These are phyloP conservation scores for Takakia lepidozioides DNA, from an alignment of 225 moss, liverwort and hornwort genomes.

Conservation along the genomic window DNA sequence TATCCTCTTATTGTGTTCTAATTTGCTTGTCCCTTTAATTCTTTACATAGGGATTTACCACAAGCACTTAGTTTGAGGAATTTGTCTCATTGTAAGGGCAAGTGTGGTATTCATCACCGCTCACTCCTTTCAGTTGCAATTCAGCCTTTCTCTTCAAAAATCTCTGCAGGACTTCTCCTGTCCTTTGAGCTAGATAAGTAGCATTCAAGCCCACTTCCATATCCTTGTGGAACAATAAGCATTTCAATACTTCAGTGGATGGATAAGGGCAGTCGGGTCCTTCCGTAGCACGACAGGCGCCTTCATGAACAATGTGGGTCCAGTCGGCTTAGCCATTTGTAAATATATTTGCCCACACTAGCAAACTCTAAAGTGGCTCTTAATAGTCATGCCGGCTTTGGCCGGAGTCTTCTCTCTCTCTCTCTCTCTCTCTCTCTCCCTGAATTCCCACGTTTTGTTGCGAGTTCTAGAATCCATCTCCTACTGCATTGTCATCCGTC, in stretches of 20 bases:
- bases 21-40: no score
- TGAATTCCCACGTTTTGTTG: slow-evolving; percentile 5
- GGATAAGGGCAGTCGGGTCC: slow-evolving; percentile 75
- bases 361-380: no score
- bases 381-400: no score
- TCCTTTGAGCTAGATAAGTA: slow-evolving; percentile 53
- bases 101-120: no score
- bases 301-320: slow-evolving; percentile 41
- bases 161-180: slow-evolving; percentile 15
- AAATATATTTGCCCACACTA: slow-evolving; percentile 73
- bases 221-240: slow-evolving; percentile 69
- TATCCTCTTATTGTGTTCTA: no score
- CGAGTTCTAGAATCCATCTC: background rate
- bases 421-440: background rate
- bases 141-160: background rate
- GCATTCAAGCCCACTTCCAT: slow-evolving; percentile 47
- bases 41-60: no score
- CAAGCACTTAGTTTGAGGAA: no score
- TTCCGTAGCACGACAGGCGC: slow-evolving; percentile 51
- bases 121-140: no score
- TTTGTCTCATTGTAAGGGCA: no score
- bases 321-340: slow-evolving; percentile 66
- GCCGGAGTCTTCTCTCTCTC: no score
- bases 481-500: background rate
- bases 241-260: slow-evolving; percentile 24